Evolutionary conservation across 441 rosid species (phyloP).

Genomic region (Erodium moschatum): DNA sequence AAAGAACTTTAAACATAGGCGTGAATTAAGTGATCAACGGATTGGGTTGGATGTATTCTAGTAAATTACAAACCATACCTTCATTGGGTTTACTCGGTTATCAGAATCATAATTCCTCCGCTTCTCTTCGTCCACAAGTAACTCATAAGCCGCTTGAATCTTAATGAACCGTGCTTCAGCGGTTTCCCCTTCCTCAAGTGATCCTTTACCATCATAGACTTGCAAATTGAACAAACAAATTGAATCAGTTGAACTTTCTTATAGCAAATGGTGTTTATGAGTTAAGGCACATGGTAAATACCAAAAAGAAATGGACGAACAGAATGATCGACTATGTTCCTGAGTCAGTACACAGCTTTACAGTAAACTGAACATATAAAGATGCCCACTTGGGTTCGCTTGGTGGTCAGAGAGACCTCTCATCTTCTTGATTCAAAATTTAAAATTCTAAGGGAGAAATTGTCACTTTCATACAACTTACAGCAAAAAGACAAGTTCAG

Average conservation of each 20-base stretch:
- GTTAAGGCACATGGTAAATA: neutral
- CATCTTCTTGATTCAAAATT: too few species aligned
- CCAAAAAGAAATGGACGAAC: neutral
- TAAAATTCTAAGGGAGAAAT: too few species aligned
- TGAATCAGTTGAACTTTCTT: conserved; percentile 15
- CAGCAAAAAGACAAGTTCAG: too few species aligned
- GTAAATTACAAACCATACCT: conserved; percentile 34
- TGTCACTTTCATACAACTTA: too few species aligned
- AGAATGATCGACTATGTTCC: neutral
- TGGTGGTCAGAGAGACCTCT: too few species aligned
- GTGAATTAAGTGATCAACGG: neutral
- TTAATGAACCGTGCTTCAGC: conserved; percentile 93
- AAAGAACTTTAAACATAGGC: neutral
- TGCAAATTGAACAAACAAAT: conserved; percentile 22
- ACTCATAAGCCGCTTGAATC: conserved; percentile 95
- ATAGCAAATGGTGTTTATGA: neutral
- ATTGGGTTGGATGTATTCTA: neutral
- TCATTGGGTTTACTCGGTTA: conserved; percentile 80
- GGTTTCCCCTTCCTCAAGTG: conserved; percentile 88
- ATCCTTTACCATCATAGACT: conserved; percentile 91
- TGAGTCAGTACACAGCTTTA: neutral
- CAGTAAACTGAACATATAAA: neutral
- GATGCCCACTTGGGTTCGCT: neutral
- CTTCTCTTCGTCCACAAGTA: conserved; percentile 71
- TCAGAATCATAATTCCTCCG: conserved; percentile 69